Conservation (phyloP, 352 stramenopile genomes). For the Globisporangium uncinulatum region DNA sequence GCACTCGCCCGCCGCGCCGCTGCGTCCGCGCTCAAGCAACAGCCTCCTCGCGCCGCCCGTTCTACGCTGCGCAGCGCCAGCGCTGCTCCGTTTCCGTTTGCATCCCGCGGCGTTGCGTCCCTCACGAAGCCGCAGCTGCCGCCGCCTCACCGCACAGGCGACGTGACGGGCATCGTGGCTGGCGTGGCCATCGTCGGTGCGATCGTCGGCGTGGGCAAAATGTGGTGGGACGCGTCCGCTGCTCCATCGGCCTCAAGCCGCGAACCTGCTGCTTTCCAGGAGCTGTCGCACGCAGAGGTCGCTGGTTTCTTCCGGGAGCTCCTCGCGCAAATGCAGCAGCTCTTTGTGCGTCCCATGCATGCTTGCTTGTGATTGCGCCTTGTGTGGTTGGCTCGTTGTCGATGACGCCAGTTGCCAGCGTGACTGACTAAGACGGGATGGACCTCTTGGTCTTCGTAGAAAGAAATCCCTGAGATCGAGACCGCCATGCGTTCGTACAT, state of each 20-base stretch:
- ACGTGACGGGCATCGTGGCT: slow-evolving; percentile 60
- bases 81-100: not conserved
- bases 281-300: slow-evolving; percentile 59
- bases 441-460: slow-evolving; percentile 18
- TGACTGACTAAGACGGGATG: not conserved
- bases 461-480: slow-evolving; percentile 64
- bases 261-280: slow-evolving; percentile 23
- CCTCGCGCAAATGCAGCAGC: slow-evolving; percentile 44
- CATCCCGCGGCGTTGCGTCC: slow-evolving; percentile 1
- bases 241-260: slow-evolving; percentile 12
- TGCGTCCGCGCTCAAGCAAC: not conserved
- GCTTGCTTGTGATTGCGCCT: not conserved
- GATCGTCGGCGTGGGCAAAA: slow-evolving; percentile 71
- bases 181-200: slow-evolving; percentile 64
- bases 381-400: not conserved
- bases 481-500: slow-evolving; percentile 57
- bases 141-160: slow-evolving; percentile 29
- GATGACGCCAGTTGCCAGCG: no score
- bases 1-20: slow-evolving; percentile 24
- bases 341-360: slow-evolving; percentile 41
- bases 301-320: slow-evolving; percentile 71
- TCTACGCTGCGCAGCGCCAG: slow-evolving; percentile 4
- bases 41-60: slow-evolving; percentile 15
- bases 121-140: slow-evolving; percentile 4
- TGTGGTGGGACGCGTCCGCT: slow-evolving; percentile 80